Base-by-base conservation (phyloP, 148 eudicot species). In the Rhododendron simsii region DNA sequence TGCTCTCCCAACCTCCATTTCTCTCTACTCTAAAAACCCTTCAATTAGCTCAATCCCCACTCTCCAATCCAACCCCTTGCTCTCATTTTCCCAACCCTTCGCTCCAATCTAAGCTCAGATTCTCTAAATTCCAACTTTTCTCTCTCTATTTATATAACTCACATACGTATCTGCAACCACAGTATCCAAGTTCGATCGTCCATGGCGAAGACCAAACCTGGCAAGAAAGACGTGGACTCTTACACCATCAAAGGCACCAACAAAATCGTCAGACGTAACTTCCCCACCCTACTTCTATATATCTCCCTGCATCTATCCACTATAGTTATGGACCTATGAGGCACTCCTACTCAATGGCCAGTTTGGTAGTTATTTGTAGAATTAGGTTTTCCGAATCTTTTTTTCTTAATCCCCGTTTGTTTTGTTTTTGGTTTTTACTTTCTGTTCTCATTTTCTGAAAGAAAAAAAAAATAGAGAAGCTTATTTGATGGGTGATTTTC, bases 151-250 rank as follows among this genome's bases (percentile, higher is more conserved):
- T 41, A 0, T 7, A n/a, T n/a, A 67, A 18, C 71, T 23, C 5
- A 0, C 76, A 14, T 5, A 71, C 14, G n/a, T 69, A 69, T 41
- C 77, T 69, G 3, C 39, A 41, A 30, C 35, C 4, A 8, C 11
- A 76, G 28, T 26, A 63, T 74, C 50, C n/a, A 73, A 71, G 30
- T 44, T 76, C 59, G 61, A 82, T 76, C 45, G 16, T 87, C 23
- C 30, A 90, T 90, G 91, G 91, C 91, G 69, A 90, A 90, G 87
- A 90, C 91, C 6, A 90, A 88, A 76, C 91, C 91, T 35, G 91
- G 90, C 33, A 88, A 85, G 77, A 90, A 88, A 78, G 91, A 90
- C 81, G 59, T 90, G 69, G 91, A 90, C 73, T 86, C 88, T 21
- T 90, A 90, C 89, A 65, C 91, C 41, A 88, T 90, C 88, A 90